Base-by-base conservation (phyloP, 345 rosid species). In the Rhodomyrtus tomentosa region DNA sequence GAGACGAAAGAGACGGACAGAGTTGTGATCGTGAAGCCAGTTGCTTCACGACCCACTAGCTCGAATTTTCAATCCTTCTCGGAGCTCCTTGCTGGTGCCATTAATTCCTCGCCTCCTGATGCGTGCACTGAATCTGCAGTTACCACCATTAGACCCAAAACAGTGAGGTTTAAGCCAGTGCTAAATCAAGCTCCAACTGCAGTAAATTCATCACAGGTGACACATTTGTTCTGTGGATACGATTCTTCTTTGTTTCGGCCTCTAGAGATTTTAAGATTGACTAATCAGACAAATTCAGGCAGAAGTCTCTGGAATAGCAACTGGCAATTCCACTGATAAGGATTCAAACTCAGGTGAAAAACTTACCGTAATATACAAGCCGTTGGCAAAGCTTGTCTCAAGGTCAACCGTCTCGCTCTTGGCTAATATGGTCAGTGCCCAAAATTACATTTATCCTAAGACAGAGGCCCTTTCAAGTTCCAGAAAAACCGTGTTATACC, bases 301-400 rank as follows among this genome's bases (percentile, higher is more conserved):
- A 45, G 93, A 87, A 54, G 84, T 85, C 81, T 85, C 91, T 6
- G 88, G 90, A 88, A 45, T 81, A 82, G 90, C 85, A 73, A 84
- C 50, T 49, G 80, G 82, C 32, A 91, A 72, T 87, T 89, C 91
- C 36, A 86, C 91, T 83, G 91, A 89, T 48, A 91, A 88, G 81
- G 91, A 59, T 89, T 32, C 81, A 36, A 88, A 87, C 82, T 82
- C 91, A 32, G 94, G 88, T 48, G 84, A 87, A 88, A 89, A 85
- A 85, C 88, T 88, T 48, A 92, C 90, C 3, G 87, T 93, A 25
- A 85, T 96, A 53, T 93, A 94, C 88, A 96, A 95, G 87, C 99
- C 99, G 0, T 92, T 88, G 88, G 98, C 99, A 42, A 95, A 92
- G 88, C 92, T 96, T 68, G 98, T 94, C 21, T 95, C 99, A 20